A percentile compares a stretch with the other conserved stretches of the same genome.
phyloP scores from a whole-genome alignment of 2,329 filamentous ascomycete species.

The Aspergillus novoparasiticus region DNA sequence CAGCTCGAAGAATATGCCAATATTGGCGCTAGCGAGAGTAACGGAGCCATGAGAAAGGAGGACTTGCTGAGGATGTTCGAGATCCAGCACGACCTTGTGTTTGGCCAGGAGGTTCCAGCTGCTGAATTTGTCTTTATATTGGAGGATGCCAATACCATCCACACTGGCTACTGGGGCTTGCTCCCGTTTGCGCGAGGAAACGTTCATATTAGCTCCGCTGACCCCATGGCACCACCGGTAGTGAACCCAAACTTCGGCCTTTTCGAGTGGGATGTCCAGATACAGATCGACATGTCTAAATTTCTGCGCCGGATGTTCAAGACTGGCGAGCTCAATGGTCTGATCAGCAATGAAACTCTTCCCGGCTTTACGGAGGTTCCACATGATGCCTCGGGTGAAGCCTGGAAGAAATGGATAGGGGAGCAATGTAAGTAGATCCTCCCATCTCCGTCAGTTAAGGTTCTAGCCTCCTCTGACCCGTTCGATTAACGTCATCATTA shows the following conservation, averaged over 20 bases:
- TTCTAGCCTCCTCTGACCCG: not conserved
- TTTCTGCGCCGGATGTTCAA: constrained; percentile 24
- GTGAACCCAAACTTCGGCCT: constrained; percentile 37
- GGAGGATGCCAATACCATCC: constrained; percentile 17
- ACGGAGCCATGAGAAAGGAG: constrained; percentile 18
- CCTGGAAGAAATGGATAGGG: constrained; percentile 28
- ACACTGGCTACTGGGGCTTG: constrained; percentile 28
- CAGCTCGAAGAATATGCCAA: constrained; percentile 27
- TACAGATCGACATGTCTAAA: constrained; percentile 25
- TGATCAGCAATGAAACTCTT: constrained; percentile 21
- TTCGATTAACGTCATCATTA: not conserved
- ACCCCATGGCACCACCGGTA: constrained; percentile 23
- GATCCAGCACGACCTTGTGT: constrained; percentile 32
- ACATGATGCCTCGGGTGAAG: constrained; percentile 22
- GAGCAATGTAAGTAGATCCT: constrained; percentile 23
- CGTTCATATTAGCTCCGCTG: constrained; percentile 30
- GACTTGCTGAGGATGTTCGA: constrained; percentile 28
- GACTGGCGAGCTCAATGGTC: constrained; percentile 19
- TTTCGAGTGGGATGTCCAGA: constrained; percentile 30
- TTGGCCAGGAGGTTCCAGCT: constrained; percentile 27
- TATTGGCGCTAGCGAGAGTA: constrained; percentile 16
- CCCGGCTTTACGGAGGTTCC: constrained; percentile 25
- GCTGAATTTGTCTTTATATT: constrained; percentile 30
- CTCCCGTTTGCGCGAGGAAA: constrained; percentile 37
- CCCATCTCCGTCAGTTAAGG: not conserved